Conservation (phyloP, 306 rosid genomes). For the Quercus gilva region DNA sequence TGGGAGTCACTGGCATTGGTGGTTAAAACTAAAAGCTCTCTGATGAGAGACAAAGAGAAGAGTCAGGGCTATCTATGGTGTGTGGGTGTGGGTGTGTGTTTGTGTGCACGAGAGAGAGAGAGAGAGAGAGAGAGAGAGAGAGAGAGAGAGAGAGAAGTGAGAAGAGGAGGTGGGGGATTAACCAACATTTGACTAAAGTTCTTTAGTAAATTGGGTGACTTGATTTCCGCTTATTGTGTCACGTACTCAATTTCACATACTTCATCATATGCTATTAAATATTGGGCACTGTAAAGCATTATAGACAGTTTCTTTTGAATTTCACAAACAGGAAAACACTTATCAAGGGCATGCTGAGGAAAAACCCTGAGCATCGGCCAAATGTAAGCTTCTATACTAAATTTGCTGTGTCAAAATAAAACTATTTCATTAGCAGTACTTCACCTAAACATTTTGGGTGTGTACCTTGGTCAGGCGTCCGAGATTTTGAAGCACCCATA, state of each 20-base stretch:
- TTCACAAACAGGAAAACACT: conserved; percentile 76
- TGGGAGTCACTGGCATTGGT: not conserved
- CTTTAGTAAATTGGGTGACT: too few relatives aligned
- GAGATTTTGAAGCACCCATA: conserved; percentile 94
- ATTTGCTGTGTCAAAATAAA: conserved; percentile 11
- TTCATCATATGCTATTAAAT: not conserved
- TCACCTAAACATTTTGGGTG: conserved; percentile 19
- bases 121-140: too few relatives aligned
- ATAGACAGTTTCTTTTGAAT: conserved; percentile 5
- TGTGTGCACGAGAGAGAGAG: too few relatives aligned
- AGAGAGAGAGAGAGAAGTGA: too few relatives aligned
- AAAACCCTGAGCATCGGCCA: conserved; percentile 94
- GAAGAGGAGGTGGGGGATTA: too few relatives aligned
- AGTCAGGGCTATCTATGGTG: not conserved
- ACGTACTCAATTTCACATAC: not conserved
- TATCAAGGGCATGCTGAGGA: conserved; percentile 96
- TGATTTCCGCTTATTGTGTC: not conserved
- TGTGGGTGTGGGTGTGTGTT: too few relatives aligned
- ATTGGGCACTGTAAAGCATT: conserved; percentile 17
- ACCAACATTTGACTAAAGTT: too few relatives aligned
- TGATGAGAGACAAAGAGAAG: not conserved
- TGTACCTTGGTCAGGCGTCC: conserved; percentile 70
- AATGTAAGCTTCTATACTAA: conserved; percentile 53
- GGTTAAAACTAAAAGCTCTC: not conserved
- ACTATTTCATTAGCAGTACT: conserved; percentile 4